These are phyloP conservation scores for Ogataea nakhonphanomensis DNA, from an alignment of 805 yeast genomes.

Conservation along the genomic window DNA sequence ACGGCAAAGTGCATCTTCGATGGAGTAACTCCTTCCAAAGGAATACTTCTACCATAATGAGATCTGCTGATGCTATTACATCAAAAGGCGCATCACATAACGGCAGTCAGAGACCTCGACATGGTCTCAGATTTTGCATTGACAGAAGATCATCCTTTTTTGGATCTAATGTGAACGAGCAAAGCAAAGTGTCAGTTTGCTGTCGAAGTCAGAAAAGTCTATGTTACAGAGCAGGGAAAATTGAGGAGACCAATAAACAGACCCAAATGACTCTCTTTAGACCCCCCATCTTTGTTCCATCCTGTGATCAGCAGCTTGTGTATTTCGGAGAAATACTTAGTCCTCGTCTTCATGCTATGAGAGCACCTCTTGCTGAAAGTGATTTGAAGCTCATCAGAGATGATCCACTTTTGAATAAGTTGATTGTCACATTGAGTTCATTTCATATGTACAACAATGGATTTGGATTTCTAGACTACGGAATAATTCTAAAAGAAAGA, in stretches of 20 bases:
- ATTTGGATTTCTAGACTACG: slow-evolving; percentile 4
- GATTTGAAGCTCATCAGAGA: slow-evolving; percentile 2
- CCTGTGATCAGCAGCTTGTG: slow-evolving; percentile 12
- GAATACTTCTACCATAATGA: slow-evolving; percentile 13
- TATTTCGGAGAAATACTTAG: slow-evolving; percentile 24
- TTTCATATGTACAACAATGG: slow-evolving; percentile 22
- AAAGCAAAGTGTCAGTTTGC: too few relatives aligned
- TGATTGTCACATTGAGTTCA: slow-evolving; percentile 21
- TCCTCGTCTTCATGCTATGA: slow-evolving; percentile 26
- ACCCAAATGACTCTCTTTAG: not conserved
- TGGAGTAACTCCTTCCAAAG: slow-evolving; percentile 35
- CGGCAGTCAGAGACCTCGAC: too few relatives aligned
- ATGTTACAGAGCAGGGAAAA: too few relatives aligned
- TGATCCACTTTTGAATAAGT: slow-evolving; percentile 18
- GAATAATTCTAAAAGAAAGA: slow-evolving; percentile 11
- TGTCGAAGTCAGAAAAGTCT: too few relatives aligned
- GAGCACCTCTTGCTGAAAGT: slow-evolving; percentile 12
- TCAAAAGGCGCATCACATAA: too few relatives aligned
- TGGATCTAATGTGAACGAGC: too few relatives aligned
- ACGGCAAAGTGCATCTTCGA: slow-evolving; percentile 40
- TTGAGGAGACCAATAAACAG: not conserved
- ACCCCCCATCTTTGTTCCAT: slow-evolving; percentile 7
- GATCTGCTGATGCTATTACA: not conserved
- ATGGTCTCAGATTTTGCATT: too few relatives aligned
- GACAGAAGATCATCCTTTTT: too few relatives aligned